Evolutionary conservation across 2,329 filamentous ascomycete genomes (phyloP).

Genomic region (Clonostachys rhizophaga): DNA sequence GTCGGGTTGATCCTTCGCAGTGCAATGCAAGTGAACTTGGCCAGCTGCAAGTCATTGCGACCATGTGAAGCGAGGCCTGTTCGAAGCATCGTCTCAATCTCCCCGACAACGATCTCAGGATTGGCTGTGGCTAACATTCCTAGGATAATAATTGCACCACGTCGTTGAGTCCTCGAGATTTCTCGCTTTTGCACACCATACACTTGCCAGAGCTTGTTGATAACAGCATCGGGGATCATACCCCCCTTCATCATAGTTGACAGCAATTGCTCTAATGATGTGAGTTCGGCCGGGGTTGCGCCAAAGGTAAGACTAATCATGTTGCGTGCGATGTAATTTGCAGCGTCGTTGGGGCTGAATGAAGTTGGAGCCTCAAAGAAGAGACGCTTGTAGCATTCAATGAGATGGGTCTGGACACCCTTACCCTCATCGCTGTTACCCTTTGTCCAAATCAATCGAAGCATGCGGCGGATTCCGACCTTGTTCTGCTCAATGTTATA

Average conservation of each 20-base stretch:
- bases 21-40: slow-evolving; percentile 94
- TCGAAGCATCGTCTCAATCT: slow-evolving; percentile 90
- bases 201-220: slow-evolving; percentile 94
- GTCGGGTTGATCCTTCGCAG: slow-evolving; percentile 84
- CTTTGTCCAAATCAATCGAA: slow-evolving; percentile 98
- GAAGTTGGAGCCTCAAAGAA: slow-evolving; percentile 94
- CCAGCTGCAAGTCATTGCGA: slow-evolving; percentile 76
- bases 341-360: slow-evolving; percentile 83
- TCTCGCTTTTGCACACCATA: slow-evolving; percentile 92
- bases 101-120: slow-evolving; percentile 87
- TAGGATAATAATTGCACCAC: slow-evolving; percentile 91
- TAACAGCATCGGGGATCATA: slow-evolving; percentile 77
- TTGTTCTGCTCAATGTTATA: slow-evolving; percentile 96
- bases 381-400: slow-evolving; percentile 91
- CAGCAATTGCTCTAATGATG: slow-evolving; percentile 88
- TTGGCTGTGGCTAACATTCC: slow-evolving; percentile 94
- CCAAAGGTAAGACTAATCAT: slow-evolving; percentile 99
- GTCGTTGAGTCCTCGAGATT: slow-evolving; percentile 84
- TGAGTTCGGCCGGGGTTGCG: slow-evolving; percentile 89
- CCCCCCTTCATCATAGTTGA: slow-evolving; percentile 97
- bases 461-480: slow-evolving; percentile 88
- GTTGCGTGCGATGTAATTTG: slow-evolving; percentile 93
- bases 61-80: slow-evolving; percentile 83
- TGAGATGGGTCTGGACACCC: slow-evolving; percentile 92
- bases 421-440: slow-evolving; percentile 99